Base-by-base conservation (phyloP, 352 stramenopile genomes). In the Thraustochytrium striatum region DNA sequence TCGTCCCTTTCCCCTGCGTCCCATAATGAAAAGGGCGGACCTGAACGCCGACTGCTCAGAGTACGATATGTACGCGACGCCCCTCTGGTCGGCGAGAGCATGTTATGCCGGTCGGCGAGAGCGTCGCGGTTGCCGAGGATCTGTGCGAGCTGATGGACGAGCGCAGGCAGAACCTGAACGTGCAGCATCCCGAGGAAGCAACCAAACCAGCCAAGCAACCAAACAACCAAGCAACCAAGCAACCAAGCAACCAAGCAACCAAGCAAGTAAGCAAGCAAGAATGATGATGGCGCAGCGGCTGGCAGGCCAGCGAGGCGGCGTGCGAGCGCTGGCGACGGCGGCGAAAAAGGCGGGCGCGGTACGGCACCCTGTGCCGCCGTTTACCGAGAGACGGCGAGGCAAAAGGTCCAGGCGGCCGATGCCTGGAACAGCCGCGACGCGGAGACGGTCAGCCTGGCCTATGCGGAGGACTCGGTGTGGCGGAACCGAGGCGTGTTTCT, bases 381-480 rank as follows among this genome's bases (percentile, higher is more conserved):
- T 94, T 83, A 91, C 87, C 16, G 72, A 82, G 90, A 93, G 82
- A 89, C 84, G 0, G 90, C 91, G 2, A 79, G 86, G 0, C 1
- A 90, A 1, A 95, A 96, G 83, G 89, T 93, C 39, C 89, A 90
- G 16, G 86, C 87, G 1, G 91, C 91, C 0, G 91, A 96, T 79
- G 91, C 88, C 32, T 95, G 91, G 91, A 96, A 96, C 86, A 87
- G 85, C 3, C 84, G 88, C 3, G 88, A 95, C 25, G 87, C 90
- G 1, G 65, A 83, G 3, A 83, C 83, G 11, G 90, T 95, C n/a
- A 87, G 87, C 35, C 85, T 91, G 57, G 91, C 89, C 25, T 96
- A 96, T 85, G 91, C 88, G 59, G 50, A 65, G 2, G 88, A 93
- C 86, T 94, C 88, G 53, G 73, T 69, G 62, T 95, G 91, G 90